Conservation (phyloP, 768 basidiomycete species). For the Leccinum imitatum region DNA sequence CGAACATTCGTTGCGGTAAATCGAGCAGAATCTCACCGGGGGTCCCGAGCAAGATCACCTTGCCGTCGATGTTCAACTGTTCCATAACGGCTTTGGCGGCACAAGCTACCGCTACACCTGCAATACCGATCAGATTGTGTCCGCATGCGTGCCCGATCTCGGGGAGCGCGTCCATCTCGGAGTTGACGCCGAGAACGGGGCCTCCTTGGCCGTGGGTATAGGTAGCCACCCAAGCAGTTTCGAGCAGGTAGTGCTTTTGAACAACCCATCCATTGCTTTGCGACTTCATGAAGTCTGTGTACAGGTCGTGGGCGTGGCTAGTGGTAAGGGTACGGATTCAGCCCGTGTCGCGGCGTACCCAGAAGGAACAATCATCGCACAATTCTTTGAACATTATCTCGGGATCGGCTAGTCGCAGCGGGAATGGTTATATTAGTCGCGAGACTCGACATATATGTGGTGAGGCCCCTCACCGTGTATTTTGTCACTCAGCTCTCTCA, state of each 20-base stretch:
- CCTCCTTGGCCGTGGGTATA: conserved; percentile 67
- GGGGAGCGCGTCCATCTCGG: conserved; percentile 71
- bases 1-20: background rate
- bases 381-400: conserved; percentile 58
- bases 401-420: conserved; percentile 56
- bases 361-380: conserved; percentile 21
- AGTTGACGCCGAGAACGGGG: conserved; percentile 62
- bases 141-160: conserved; percentile 74
- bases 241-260: conserved; percentile 57
- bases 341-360: background rate
- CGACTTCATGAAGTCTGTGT: conserved; percentile 64
- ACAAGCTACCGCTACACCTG: conserved; percentile 69
- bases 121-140: conserved; percentile 79
- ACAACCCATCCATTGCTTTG: conserved; percentile 58
- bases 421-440: background rate
- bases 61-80: conserved; percentile 62
- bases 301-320: conserved; percentile 70
- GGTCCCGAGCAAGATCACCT: conserved; percentile 71
- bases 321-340: background rate
- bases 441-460: background rate
- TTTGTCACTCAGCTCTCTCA: conserved; percentile 64
- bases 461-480: conserved; percentile 54
- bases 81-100: conserved; percentile 66
- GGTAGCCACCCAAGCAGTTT: conserved; percentile 78
- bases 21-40: conserved; percentile 49